phyloP scores from a whole-genome alignment of 352 stramenopile species.

The Pseudoperonospora humuli region DNA sequence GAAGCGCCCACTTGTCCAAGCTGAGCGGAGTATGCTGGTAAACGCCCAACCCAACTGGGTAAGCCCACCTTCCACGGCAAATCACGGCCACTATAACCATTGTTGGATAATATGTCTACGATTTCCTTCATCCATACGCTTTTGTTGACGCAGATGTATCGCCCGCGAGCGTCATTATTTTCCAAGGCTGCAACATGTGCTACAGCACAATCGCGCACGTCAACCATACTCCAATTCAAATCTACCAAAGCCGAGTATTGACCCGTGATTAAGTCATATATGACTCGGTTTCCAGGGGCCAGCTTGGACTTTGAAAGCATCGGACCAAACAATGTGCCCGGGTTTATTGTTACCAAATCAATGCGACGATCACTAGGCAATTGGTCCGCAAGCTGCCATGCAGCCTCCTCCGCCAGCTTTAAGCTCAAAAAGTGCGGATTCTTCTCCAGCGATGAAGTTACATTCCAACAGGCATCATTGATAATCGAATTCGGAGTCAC shows the following conservation, averaged over 20 bases:
- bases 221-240: conserved; percentile 83
- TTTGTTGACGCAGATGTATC: conserved; percentile 83
- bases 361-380: conserved; percentile 72
- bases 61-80: conserved; percentile 77
- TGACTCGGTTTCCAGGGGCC: conserved; percentile 75
- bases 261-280: conserved; percentile 81
- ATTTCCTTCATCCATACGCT: conserved; percentile 86
- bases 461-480: conserved; percentile 83
- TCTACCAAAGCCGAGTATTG: conserved; percentile 84
- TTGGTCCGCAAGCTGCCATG: conserved; percentile 84
- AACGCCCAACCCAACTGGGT: conserved; percentile 72
- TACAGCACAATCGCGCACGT: conserved; percentile 78
- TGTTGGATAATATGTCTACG: conserved; percentile 74
- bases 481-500: conserved; percentile 71
- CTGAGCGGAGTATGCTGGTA: conserved; percentile 81
- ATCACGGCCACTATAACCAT: conserved; percentile 81
- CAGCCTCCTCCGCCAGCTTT: conserved; percentile 81
- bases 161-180: conserved; percentile 72
- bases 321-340: conserved; percentile 74
- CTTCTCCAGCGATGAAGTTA: conserved; percentile 69
- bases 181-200: conserved; percentile 77
- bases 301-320: conserved; percentile 81
- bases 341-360: conserved; percentile 84
- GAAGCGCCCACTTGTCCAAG: conserved; percentile 78
- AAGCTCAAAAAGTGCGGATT: conserved; percentile 86